Conservation (phyloP, 2,329 filamentous ascomycete genomes). For the Seiridium unicorne region DNA sequence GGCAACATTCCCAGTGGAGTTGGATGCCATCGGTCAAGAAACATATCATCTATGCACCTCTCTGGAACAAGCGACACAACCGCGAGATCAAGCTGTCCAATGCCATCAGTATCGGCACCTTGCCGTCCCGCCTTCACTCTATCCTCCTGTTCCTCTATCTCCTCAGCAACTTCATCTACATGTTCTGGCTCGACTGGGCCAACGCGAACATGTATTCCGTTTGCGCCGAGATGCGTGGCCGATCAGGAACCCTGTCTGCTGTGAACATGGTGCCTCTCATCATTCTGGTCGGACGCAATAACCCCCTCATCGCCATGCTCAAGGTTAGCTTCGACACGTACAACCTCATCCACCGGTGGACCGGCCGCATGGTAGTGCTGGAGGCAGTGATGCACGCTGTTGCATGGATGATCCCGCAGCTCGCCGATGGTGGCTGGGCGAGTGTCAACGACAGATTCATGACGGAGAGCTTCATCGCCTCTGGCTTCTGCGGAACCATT, state of each 20-base stretch:
- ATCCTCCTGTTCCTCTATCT: constrained; percentile 57
- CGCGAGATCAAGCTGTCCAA: constrained; percentile 62
- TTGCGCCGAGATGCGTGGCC: constrained; percentile 79
- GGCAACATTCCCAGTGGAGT: constrained; percentile 54
- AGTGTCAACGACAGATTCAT: constrained; percentile 54
- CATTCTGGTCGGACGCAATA: constrained; percentile 88
- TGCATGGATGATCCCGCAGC: constrained; percentile 72
- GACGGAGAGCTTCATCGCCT: constrained; percentile 62
- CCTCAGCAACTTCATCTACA: constrained; percentile 60
- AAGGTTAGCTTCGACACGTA: constrained; percentile 95
- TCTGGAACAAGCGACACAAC: constrained; percentile 66
- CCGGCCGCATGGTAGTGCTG: constrained; percentile 70
- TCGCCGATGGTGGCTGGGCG: constrained; percentile 61
- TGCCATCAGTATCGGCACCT: constrained; percentile 55
- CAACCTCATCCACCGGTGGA: constrained; percentile 85
- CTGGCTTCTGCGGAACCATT: constrained; percentile 59
- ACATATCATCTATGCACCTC: constrained; percentile 60
- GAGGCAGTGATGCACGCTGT: constrained; percentile 70
- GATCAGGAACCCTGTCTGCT: constrained; percentile 78
- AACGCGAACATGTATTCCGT: constrained; percentile 60
- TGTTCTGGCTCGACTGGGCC: constrained; percentile 60
- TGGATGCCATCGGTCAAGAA: constrained; percentile 64
- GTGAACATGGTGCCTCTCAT: constrained; percentile 92
- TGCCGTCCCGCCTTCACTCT: constrained; percentile 64
- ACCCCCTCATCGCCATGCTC: constrained; percentile 79